Evolutionary conservation across 2,329 filamentous ascomycete genomes (phyloP), one percentile per base, ranked within the genome.

Genomic region (Eutypella sp.): DNA sequence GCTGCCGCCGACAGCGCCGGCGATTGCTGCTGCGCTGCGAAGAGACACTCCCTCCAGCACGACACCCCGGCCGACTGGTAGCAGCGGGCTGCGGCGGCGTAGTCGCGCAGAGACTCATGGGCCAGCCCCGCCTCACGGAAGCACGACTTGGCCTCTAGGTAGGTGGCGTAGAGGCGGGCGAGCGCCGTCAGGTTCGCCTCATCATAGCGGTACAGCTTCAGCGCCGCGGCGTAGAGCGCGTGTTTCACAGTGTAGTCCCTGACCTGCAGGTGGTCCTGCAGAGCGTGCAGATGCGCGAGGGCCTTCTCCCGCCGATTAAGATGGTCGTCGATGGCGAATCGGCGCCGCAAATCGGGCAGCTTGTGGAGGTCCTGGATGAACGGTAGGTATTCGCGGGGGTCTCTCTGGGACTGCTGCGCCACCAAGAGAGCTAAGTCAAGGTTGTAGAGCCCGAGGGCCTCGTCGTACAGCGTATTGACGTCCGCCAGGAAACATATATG

Each of bases 401-500:
- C 93, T 62, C 92, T 89, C 67, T 99, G 93, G 0, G 91, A 93
- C 62, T 96, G 91, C 61, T 99, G 93, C 1, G 93, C 93, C 11
- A 99, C 88, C 5, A 96, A 74, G 10, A 99, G 75, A 3, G 92
- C 85, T 7, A 99, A 80, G 10, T 96, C 89, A 3, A 99, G 79
- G 59, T 97, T 84, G 63, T 99, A 99, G 2, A 97, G 74, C 1
- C 91, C 91, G 2, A 99, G 74, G 0, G 93, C 88, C 49, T 91
- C 84, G 50, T 96, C 89, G 59, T 96, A 99, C 0, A 99, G 79
- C 33, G 84, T 83, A 64, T 96, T 95, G 39, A 95, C 86, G 65
- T 99, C 93, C 1, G 91, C 89, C 36, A 99, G 77, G 74, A 99
- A 99, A 73, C 90, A 97, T 49, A 99, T 96, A 60, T 99, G 93